Conservation (phyloP, 2,329 filamentous ascomycete species). For the Purpureocillium lavendulum region DNA sequence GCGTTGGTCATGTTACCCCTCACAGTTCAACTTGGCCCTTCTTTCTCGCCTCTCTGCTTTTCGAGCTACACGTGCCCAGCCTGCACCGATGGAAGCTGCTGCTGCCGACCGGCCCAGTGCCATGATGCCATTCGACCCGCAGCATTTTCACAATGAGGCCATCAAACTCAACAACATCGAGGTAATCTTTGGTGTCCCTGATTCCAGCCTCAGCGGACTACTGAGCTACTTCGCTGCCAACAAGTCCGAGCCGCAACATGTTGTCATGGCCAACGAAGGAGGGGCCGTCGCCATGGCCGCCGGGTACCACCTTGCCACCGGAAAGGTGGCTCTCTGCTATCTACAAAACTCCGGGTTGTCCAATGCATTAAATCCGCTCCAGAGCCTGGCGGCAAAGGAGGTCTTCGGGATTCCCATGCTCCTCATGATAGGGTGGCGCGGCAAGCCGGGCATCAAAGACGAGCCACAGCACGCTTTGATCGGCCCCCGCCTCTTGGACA, state of each 20-base stretch:
- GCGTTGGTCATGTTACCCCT: too few species aligned
- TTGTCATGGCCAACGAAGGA: slow-evolving; percentile 5
- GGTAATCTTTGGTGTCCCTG: slow-evolving; percentile 3
- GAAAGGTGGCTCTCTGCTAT: slow-evolving; percentile 1
- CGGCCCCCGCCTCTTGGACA: slow-evolving; percentile 2
- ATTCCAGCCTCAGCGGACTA: slow-evolving; percentile 2
- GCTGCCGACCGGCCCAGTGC: too few species aligned
- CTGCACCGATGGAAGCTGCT: too few species aligned
- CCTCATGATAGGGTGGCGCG: slow-evolving; percentile 4
- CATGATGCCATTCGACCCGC: slow-evolving; percentile 2
- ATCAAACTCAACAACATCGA: slow-evolving; percentile 1
- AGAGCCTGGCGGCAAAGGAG: slow-evolving; percentile 3
- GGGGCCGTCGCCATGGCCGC: slow-evolving; percentile 2
- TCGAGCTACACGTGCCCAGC: too few species aligned
- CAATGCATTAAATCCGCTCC: slow-evolving; percentile 3
- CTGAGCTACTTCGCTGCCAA: slow-evolving; percentile 1
- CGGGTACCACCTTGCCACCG: slow-evolving; percentile 2
- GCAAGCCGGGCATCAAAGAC: background rate
- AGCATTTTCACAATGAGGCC: background rate
- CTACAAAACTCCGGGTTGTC: slow-evolving; percentile 3
- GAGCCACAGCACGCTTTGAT: slow-evolving; percentile 3
- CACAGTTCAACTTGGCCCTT: too few species aligned
- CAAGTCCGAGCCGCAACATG: background rate
- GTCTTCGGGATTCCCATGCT: slow-evolving; percentile 5
- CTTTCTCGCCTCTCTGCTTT: too few species aligned